phyloP scores from a whole-genome alignment of 352 stramenopile genomes.

The Phytophthora sp. region DNA sequence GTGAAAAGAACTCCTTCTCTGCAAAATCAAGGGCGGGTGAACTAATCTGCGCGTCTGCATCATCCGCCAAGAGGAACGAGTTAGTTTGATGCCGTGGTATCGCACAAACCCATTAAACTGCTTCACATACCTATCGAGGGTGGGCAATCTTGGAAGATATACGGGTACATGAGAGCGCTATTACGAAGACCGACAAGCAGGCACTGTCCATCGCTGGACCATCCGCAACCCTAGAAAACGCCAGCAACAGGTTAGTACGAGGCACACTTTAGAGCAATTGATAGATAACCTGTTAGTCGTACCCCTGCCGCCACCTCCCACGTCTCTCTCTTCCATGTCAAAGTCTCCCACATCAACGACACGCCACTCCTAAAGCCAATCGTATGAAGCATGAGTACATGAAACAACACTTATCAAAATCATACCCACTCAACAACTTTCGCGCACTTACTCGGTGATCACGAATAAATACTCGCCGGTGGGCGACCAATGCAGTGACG shows the following conservation, averaged over 20 bases:
- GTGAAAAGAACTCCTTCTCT: conserved; percentile 64
- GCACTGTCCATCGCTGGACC: conserved; percentile 74
- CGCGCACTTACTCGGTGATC: conserved; percentile 66
- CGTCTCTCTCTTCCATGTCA: conserved; percentile 81
- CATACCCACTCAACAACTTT: background rate
- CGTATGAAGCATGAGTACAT: background rate
- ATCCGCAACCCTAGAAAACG: conserved; percentile 60
- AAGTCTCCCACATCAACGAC: conserved; percentile 81
- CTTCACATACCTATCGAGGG: conserved; percentile 59
- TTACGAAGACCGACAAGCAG: conserved; percentile 72
- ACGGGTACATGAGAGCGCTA: conserved; percentile 66
- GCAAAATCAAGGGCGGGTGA: conserved; percentile 71
- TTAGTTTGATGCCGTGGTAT: conserved; percentile 8
- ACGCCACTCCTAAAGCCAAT: conserved; percentile 60
- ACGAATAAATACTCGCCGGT: conserved; percentile 87
- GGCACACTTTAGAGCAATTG: background rate
- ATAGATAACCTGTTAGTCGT: conserved; percentile 18
- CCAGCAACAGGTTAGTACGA: conserved; percentile 1
- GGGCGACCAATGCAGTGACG: conserved; percentile 74
- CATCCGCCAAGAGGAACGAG: background rate
- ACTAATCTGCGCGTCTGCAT: conserved; percentile 73
- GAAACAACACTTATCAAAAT: background rate
- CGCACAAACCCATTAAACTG: background rate
- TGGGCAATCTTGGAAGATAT: conserved; percentile 63
- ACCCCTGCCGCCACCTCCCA: conserved; percentile 74